These are phyloP conservation scores for Cryptococcus floricola DNA, from an alignment of 1,284 basidiomycete species.

Conservation along the genomic window DNA sequence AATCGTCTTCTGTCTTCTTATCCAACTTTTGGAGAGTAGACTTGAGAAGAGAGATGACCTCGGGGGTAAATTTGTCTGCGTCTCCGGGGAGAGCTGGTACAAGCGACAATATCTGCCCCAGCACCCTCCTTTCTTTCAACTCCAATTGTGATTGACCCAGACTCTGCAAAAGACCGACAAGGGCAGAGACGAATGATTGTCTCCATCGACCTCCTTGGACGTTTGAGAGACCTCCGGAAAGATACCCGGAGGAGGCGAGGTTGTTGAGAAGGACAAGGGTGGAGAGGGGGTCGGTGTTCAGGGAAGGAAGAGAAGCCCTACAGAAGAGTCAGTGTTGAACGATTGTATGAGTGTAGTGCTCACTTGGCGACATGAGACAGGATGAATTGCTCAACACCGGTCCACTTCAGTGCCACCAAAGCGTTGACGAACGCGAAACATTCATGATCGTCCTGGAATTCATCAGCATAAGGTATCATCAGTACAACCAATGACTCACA, in stretches of 20 bases:
- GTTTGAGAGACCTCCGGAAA: conserved; percentile 42
- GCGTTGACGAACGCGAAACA: conserved; percentile 42
- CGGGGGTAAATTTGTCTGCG: conserved; percentile 18
- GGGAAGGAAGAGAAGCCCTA: conserved; percentile 28
- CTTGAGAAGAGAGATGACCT: conserved; percentile 16
- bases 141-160: conserved; percentile 6
- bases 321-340: background rate
- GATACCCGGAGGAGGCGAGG: conserved; percentile 39
- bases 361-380: conserved; percentile 41
- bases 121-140: conserved; percentile 20
- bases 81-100: conserved; percentile 30
- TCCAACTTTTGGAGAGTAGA: background rate
- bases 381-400: conserved; percentile 49
- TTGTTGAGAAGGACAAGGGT: conserved; percentile 45
- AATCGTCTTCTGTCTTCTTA: background rate
- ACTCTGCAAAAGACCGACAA: conserved; percentile 14
- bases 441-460: conserved; percentile 23
- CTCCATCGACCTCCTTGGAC: conserved; percentile 49
- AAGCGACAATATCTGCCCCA: conserved; percentile 33
- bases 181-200: conserved; percentile 26
- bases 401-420: conserved; percentile 44
- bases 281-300: conserved; percentile 32
- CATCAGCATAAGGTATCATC: background rate
- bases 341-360: conserved; percentile 6
- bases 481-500: conserved; percentile 22